phyloP scores from a whole-genome alignment of 495 filamentous ascomycete species.

The Lophium mytilinum region DNA sequence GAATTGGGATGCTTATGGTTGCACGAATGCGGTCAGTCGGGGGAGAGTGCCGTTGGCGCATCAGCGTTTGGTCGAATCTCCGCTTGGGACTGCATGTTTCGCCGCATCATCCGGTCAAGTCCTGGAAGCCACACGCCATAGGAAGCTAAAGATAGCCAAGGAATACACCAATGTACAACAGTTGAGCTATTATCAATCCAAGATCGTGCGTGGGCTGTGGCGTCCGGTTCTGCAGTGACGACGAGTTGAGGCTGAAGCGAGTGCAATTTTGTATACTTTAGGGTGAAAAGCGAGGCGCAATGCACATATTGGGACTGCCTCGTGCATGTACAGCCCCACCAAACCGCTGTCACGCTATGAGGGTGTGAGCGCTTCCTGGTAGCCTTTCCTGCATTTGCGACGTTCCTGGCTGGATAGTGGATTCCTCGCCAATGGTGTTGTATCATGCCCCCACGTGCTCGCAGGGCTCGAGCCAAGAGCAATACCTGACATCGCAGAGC shows the following conservation, averaged over 20 bases:
- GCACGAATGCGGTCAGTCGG: not conserved
- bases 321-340: not conserved
- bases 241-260: not conserved
- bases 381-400: not conserved
- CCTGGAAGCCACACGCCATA: not conserved
- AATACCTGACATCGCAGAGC: not conserved
- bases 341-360: not conserved
- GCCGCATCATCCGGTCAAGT: not conserved
- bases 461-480: not conserved
- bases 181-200: not conserved
- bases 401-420: not conserved
- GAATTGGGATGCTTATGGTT: constrained; percentile 1
- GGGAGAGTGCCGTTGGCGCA: not conserved
- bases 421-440: constrained; percentile 14
- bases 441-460: constrained; percentile 14
- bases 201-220: not conserved
- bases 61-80: constrained; percentile 2
- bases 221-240: not conserved
- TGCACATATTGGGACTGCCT: not conserved
- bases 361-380: not conserved
- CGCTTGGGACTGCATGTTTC: constrained; percentile 1
- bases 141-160: not conserved
- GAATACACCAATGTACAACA: constrained; percentile 5
- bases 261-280: not conserved
- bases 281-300: not conserved